phyloP scores from a whole-genome alignment of 2,329 filamentous ascomycete species.

The Chaetothyriales sp. region DNA sequence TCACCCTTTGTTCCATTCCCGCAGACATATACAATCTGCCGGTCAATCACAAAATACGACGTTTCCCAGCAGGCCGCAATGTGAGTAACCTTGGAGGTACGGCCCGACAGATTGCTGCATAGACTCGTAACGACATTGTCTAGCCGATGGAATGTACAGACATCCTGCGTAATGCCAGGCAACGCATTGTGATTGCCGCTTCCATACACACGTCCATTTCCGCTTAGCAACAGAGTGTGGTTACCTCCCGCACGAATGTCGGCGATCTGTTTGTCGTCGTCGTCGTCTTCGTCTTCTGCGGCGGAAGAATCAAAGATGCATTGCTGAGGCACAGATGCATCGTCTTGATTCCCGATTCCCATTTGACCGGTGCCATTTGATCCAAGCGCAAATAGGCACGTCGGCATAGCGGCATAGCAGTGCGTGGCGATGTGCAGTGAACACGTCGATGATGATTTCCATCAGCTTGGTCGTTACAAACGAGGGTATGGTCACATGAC shows the following conservation, averaged over 20 bases:
- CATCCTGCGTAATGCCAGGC: not conserved
- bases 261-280: slow-evolving; percentile 10
- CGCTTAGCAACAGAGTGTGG: slow-evolving; percentile 62
- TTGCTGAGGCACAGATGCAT: slow-evolving; percentile 50
- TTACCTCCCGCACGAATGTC: slow-evolving; percentile 58
- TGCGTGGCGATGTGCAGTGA: not conserved
- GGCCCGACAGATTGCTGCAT: not conserved
- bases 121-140: slow-evolving; percentile 7
- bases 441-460: not conserved
- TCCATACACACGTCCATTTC: slow-evolving; percentile 45
- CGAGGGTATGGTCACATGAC: too few relatives aligned
- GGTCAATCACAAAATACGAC: slow-evolving; percentile 41
- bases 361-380: slow-evolving; percentile 67
- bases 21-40: slow-evolving; percentile 42
- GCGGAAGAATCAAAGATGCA: slow-evolving; percentile 40
- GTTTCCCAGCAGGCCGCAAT: slow-evolving; percentile 68
- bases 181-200: slow-evolving; percentile 25
- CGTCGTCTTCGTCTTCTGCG: slow-evolving; percentile 14
- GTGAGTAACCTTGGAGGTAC: slow-evolving; percentile 21
- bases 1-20: slow-evolving; percentile 58
- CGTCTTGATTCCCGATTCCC: slow-evolving; percentile 54
- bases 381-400: slow-evolving; percentile 49
- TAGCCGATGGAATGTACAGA: not conserved
- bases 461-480: too few relatives aligned
- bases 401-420: slow-evolving; percentile 11